These are phyloP conservation scores for Dalbergia cultrata DNA, from an alignment of 306 rosid genomes.

Conservation along the genomic window DNA sequence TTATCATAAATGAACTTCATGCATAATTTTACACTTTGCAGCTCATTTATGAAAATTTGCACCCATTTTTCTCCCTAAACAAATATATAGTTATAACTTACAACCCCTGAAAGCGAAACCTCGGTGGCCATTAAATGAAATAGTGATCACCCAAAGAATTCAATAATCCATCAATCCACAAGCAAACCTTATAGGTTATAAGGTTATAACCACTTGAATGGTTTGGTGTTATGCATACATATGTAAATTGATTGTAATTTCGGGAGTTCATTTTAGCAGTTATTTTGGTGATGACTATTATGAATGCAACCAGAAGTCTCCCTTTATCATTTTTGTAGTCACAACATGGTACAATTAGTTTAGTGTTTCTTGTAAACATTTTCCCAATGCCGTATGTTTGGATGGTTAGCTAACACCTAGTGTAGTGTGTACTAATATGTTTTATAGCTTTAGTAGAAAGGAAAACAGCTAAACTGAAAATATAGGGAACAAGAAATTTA, in stretches of 20 bases:
- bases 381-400: background rate
- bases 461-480: background rate
- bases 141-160: background rate
- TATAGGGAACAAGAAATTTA: constrained; percentile 44
- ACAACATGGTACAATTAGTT: background rate
- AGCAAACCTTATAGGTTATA: background rate
- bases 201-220: background rate
- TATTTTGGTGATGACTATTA: background rate
- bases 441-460: background rate
- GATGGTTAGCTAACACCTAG: background rate
- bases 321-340: background rate
- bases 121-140: background rate
- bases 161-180: background rate
- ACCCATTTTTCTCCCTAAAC: no score
- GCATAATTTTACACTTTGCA: no score
- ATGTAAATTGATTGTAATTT: constrained; percentile 7
- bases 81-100: background rate
- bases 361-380: constrained; percentile 8
- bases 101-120: background rate
- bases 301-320: background rate
- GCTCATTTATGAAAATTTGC: no score
- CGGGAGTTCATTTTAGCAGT: background rate
- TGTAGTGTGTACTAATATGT: background rate
- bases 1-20: no score
- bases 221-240: background rate